These are phyloP conservation scores for Myxozyma udenii DNA, from an alignment of 805 yeast species.

Conservation along the genomic window DNA sequence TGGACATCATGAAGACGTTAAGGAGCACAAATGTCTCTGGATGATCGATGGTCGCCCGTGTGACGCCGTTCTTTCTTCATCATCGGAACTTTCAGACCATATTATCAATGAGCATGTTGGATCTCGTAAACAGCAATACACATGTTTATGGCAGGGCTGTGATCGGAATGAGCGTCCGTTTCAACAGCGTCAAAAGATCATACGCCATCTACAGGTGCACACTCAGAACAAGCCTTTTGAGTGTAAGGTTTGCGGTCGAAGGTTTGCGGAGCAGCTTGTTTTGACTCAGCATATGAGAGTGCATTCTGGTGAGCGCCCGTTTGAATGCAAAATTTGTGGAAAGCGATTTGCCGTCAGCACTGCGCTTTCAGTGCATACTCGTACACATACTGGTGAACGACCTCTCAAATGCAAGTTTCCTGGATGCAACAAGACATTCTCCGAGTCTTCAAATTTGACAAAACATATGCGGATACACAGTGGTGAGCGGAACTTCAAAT, in stretches of 20 bases:
- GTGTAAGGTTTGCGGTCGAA: constrained; percentile 65
- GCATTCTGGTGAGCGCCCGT: constrained; percentile 91
- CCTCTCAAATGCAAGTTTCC: constrained; percentile 78
- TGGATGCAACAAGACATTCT: constrained; percentile 78
- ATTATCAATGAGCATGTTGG: constrained; percentile 66
- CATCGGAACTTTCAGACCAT: constrained; percentile 69
- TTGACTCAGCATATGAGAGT: constrained; percentile 76
- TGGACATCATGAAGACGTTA: neutral
- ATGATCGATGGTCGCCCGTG: constrained; percentile 44
- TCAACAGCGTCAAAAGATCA: constrained; percentile 76
- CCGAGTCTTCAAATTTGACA: constrained; percentile 83
- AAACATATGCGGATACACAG: constrained; percentile 83
- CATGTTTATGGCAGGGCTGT: constrained; percentile 79
- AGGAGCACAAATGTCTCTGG: constrained; percentile 24
- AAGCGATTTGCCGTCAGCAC: constrained; percentile 80
- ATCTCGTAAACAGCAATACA: constrained; percentile 64
- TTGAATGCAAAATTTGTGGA: constrained; percentile 65
- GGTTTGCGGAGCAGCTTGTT: constrained; percentile 74
- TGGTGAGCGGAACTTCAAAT: constrained; percentile 28
- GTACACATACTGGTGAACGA: constrained; percentile 88
- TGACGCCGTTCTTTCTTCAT: constrained; percentile 46
- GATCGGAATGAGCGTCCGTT: constrained; percentile 60
- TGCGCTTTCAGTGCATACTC: constrained; percentile 73
- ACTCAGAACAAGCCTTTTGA: constrained; percentile 77
- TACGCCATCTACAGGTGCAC: constrained; percentile 85